Conservation (phyloP, 371 early-diverging fungal species). For the Synchytrium microbalum region DNA sequence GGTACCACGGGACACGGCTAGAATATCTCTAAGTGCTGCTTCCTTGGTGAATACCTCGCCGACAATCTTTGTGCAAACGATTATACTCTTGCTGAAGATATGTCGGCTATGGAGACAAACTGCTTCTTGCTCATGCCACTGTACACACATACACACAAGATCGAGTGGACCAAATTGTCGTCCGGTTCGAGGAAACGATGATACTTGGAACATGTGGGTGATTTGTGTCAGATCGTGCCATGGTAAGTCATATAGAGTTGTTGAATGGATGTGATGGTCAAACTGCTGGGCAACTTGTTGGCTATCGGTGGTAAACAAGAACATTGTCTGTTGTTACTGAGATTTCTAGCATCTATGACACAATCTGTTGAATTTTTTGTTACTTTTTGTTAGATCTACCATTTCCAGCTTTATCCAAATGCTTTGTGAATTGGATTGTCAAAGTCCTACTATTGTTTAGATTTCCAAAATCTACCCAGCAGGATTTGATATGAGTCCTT, state of each 20-base stretch:
- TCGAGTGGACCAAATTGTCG: slow-evolving; percentile 82
- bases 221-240: slow-evolving; percentile 89
- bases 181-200: slow-evolving; percentile 84
- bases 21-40: slow-evolving; percentile 95
- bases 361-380: no score
- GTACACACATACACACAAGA: slow-evolving; percentile 2
- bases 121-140: no score
- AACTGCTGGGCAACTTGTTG: no score
- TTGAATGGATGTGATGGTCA: background rate
- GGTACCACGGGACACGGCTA: no score
- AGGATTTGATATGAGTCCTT: no score
- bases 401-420: slow-evolving; percentile 61
- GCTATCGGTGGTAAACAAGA: no score
- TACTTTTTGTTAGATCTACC: no score
- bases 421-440: slow-evolving; percentile 60
- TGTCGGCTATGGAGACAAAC: no score
- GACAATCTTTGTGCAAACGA: slow-evolving; percentile 67
- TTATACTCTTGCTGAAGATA: no score
- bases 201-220: slow-evolving; percentile 89
- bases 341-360: no score
- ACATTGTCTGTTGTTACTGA: no score
- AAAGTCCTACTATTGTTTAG: slow-evolving; percentile 49
- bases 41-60: slow-evolving; percentile 89
- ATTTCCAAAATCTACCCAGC: slow-evolving; percentile 70
- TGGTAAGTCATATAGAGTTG: slow-evolving; percentile 41